These are phyloP conservation scores for Ganoderma leucocontextum DNA, from an alignment of 1,284 basidiomycete genomes.

Conservation along the genomic window DNA sequence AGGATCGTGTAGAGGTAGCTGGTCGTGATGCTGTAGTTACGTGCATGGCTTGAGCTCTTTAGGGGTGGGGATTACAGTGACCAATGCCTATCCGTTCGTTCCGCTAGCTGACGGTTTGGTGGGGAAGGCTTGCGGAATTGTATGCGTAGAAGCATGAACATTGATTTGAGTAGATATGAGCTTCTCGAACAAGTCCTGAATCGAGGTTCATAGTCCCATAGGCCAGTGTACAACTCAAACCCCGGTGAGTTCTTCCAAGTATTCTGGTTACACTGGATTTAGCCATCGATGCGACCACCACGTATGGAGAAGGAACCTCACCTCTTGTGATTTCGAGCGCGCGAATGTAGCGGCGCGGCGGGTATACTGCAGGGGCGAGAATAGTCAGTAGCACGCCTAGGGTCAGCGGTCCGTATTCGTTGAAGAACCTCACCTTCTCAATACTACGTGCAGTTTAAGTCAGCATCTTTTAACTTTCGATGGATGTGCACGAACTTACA, in stretches of 20 bases:
- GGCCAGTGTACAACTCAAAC: conserved; percentile 27
- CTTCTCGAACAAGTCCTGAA: neutral
- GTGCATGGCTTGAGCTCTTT: neutral
- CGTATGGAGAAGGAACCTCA: conserved; percentile 35
- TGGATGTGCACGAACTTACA: conserved; percentile 50
- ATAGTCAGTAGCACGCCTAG: conserved; percentile 1
- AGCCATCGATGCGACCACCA: neutral
- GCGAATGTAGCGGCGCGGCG: conserved; percentile 90
- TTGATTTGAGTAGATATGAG: neutral
- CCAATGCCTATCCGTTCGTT: too few species aligned
- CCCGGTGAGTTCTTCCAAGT: conserved; percentile 38
- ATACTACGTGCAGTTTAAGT: conserved; percentile 45
- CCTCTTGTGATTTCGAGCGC: conserved; percentile 88
- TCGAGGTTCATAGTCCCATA: neutral
- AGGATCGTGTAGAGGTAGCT: neutral
- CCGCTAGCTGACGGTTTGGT: neutral
- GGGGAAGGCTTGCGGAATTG: neutral
- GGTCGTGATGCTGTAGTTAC: neutral
- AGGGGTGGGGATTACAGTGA: neutral
- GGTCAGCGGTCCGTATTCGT: neutral
- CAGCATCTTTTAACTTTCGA: neutral
- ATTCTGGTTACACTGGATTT: conserved; percentile 32
- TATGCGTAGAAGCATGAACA: neutral
- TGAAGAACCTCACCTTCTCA: conserved; percentile 58
- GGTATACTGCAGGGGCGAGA: conserved; percentile 70